These are phyloP conservation scores for Beauveria australis DNA, from an alignment of 2,329 filamentous ascomycete species.

Conservation along the genomic window DNA sequence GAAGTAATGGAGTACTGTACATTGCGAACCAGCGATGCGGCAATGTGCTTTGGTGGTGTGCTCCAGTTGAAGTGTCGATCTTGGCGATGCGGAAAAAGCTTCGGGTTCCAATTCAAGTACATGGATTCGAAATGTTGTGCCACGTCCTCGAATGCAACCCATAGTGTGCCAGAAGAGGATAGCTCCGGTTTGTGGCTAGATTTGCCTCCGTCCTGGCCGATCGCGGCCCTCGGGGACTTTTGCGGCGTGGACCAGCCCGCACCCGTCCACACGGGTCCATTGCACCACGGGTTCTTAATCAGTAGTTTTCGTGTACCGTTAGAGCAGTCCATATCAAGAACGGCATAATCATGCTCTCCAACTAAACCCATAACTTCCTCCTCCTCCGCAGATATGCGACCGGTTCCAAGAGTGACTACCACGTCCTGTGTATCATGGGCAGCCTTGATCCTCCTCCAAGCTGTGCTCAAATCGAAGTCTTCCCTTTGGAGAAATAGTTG, in stretches of 20 bases:
- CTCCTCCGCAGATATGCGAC: conserved; percentile 66
- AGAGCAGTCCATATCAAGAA: conserved; percentile 65
- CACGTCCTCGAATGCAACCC: conserved; percentile 84
- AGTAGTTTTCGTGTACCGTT: conserved; percentile 60
- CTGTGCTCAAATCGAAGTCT: conserved; percentile 63
- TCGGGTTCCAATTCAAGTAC: conserved; percentile 95
- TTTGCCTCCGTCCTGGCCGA: not conserved
- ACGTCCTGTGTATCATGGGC: conserved; percentile 74
- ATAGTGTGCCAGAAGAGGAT: conserved; percentile 63
- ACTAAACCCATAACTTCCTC: conserved; percentile 76
- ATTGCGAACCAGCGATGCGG: conserved; percentile 53
- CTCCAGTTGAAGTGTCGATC: conserved; percentile 89
- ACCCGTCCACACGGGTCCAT: conserved; percentile 65
- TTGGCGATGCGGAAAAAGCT: conserved; percentile 70
- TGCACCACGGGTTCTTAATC: conserved; percentile 94
- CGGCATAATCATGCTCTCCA: conserved; percentile 88
- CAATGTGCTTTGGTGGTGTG: conserved; percentile 40
- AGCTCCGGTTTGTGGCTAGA: not conserved
- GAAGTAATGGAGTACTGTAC: conserved; percentile 65
- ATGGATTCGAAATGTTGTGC: conserved; percentile 90
- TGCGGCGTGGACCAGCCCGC: conserved; percentile 17
- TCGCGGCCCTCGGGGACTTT: conserved; percentile 5
- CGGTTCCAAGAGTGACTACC: conserved; percentile 83
- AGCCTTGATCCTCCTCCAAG: conserved; percentile 70
- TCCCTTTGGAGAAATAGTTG: conserved; percentile 84